Conservation (phyloP, 768 basidiomycete species). For the Naganishia antarctica region DNA sequence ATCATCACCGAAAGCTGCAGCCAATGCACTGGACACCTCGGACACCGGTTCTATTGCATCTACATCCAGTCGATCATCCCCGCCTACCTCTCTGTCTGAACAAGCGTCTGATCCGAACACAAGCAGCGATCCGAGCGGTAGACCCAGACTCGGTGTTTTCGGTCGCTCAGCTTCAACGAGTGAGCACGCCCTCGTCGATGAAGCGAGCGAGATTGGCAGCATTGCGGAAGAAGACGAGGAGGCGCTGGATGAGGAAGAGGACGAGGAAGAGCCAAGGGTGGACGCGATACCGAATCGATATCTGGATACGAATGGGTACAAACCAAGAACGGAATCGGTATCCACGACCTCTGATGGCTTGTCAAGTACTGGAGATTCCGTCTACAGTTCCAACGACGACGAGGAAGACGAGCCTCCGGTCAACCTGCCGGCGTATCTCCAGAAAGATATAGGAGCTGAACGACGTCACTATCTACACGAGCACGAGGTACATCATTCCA, state of each 20-base stretch:
- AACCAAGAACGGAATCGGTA: slow-evolving; percentile 6
- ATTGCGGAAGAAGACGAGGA: slow-evolving; percentile 24
- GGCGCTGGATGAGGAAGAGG: slow-evolving; percentile 24
- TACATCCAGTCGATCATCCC: background rate
- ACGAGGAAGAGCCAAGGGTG: background rate
- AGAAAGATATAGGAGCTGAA: slow-evolving; percentile 22
- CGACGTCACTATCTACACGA: slow-evolving; percentile 18
- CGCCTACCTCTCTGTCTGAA: slow-evolving; percentile 1
- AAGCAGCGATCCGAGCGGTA: background rate
- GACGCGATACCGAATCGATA: background rate
- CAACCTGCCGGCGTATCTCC: slow-evolving; percentile 22
- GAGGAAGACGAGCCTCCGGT: slow-evolving; percentile 17
- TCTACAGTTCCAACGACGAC: slow-evolving; percentile 4
- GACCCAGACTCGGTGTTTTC: background rate
- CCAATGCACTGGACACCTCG: background rate
- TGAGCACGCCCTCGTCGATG: slow-evolving; percentile 22
- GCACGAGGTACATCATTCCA: background rate
- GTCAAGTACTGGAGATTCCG: slow-evolving; percentile 6
- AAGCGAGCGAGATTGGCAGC: slow-evolving; percentile 12
- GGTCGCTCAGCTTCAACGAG: background rate
- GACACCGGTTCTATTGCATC: background rate
- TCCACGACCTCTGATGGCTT: slow-evolving; percentile 1
- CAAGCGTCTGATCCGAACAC: background rate
- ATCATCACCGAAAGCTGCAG: slow-evolving; percentile 3
- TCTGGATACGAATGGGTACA: background rate